Evolutionary conservation across 345 rosid genomes (phyloP), one percentile per base, ranked within the genome.

Genomic region (Eutrema yunnanense): DNA sequence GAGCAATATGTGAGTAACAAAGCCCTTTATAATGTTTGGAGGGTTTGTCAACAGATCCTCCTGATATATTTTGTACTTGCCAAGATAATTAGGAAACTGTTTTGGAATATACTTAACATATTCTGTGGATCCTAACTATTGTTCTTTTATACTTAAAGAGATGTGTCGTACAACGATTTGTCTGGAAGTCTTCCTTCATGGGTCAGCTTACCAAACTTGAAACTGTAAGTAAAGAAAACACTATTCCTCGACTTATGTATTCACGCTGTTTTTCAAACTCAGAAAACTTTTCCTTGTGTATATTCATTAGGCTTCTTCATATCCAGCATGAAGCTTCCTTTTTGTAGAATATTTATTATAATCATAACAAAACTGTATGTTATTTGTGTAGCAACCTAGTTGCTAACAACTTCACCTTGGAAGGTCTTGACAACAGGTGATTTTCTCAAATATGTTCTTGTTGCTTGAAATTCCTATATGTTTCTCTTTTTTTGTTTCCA

Each of bases 151-250:
- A 3, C 54, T 81, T 55, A 42, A 82, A 90, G 98, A 84, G 98
- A 92, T 82, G 81, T 87, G 47, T 86, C 96, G 0, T 90, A 90
- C 80, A 92, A 92, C 77, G 81, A 81, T 76, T 80, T 90, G 79
- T 53, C 67, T 3, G 95, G 95, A 33, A 83, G 47, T 74, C 68
- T 88, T 73, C 96, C 98, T 73, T 76, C 92, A 13, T 90, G 96
- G 96, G 65, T 86, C 78, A 81, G 19, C 61, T 65, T 64, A 52
- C 61, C 13, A 51, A 72, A 78, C 47, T 74, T 89, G 66, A 77
- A 78, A 61, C 58, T 92, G 96, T 90, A 78, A 62, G 90, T 69
- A 65, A 38, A 52, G n/a, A 38, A 32, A 51, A 37, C 64, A 52
- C 30, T 13, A 30, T 38, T 10, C 3, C n/a, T 55, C 44, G 11